Evolutionary conservation across 148 eudicot species (phyloP).

Genomic region (Diospyros lotus): DNA sequence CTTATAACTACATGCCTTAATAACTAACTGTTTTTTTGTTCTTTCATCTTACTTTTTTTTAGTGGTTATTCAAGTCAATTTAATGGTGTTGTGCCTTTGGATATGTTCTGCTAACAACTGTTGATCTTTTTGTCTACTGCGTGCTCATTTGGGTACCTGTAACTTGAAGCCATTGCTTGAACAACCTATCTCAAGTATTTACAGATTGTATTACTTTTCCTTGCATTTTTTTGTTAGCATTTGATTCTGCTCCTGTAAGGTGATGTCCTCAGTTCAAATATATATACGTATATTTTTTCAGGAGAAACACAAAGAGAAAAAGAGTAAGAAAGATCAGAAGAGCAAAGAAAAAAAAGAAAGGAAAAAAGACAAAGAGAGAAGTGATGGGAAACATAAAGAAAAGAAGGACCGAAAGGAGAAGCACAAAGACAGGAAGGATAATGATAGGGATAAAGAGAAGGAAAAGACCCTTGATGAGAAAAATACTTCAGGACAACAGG

Average conservation of each 20-base stretch:
- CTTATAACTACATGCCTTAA: too few species aligned
- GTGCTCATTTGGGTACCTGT: not conserved
- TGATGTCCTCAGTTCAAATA: not conserved
- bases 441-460: constrained; percentile 29
- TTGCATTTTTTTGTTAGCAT: not conserved
- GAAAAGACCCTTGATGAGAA: constrained; percentile 22
- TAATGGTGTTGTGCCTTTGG: not conserved
- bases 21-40: too few species aligned
- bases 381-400: constrained; percentile 15
- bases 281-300: not conserved
- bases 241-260: not conserved
- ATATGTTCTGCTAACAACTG: not conserved
- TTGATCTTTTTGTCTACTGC: not conserved
- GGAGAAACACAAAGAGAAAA: constrained; percentile 33
- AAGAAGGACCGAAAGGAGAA: constrained; percentile 34
- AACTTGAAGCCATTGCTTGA: not conserved
- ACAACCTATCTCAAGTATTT: not conserved
- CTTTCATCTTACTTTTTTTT: too few species aligned
- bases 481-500: constrained; percentile 13
- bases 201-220: not conserved
- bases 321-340: constrained; percentile 32
- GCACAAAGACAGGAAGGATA: constrained; percentile 34
- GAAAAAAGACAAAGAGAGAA: constrained; percentile 27
- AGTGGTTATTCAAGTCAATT: too few species aligned
- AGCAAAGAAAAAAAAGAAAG: constrained; percentile 31